Base-by-base conservation (phyloP, 768 basidiomycete species). In the Mycena filopes region DNA sequence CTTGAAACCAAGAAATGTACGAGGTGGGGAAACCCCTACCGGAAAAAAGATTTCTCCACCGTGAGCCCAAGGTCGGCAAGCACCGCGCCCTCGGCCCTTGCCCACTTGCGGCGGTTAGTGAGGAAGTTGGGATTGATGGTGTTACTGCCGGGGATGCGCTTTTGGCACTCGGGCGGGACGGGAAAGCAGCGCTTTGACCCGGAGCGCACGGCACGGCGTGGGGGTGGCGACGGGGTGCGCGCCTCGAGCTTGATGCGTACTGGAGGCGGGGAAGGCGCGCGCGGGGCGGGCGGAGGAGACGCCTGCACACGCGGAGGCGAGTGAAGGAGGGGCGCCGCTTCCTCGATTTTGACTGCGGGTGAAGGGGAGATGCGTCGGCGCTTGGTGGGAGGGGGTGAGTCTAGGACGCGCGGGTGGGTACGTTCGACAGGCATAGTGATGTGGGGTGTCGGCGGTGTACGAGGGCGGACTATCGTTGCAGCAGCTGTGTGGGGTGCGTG, bases 161-260 rank as follows among this genome's bases (percentile, higher is more conserved):
- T 16, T 26, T 63, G 11, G 54, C 70, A 71, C 31, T 57, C 29
- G 4, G 3, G 20, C 1, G 70, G 70, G 2, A 71, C 57, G 28
- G 67, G 70, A 40, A 63, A 68, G 54, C 54, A 71, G 49, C 70
- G 63, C 48, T 71, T 66, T 18, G 67, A 64, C 23, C 70, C 70
- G 25, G 60, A 53, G 2, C 62, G 69, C 20, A 47, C 65, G 21
- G 57, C 42, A 42, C 53, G 67, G 5, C 66, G 60, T 4, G 59
- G 67, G 16, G 60, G 45, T 2, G 64, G 57, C 40, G 64, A 63
- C 15, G 58, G 57, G 1, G 55, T 64, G 47, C 62, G 60, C 3
- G 29, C 13, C 47, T 66, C 64, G 25, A 38, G 49, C 40, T 63
- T 66, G 49, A 68, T 29, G 25, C 31, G 46, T 3, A 53, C 33